Evolutionary conservation across 768 basidiomycete species (phyloP).

Genomic region (Mycena galericulata): DNA sequence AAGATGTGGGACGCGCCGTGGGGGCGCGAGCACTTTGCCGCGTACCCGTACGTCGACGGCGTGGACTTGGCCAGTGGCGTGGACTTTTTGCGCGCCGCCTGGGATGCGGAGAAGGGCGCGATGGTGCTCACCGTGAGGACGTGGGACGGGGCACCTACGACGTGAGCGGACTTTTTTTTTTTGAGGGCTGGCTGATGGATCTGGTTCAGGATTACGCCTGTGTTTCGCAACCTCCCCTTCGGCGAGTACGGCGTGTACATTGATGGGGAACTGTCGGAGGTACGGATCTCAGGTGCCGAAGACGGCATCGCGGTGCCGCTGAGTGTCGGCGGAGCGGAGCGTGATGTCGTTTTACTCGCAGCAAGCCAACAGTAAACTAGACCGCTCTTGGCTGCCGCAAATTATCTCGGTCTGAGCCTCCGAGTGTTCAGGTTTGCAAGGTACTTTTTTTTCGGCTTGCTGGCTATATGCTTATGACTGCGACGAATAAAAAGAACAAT

Average conservation of each 20-base stretch:
- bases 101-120: constrained; percentile 23
- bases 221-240: constrained; percentile 23
- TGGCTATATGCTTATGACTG: too few relatives aligned
- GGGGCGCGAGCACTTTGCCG: constrained; percentile 12
- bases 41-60: constrained; percentile 22
- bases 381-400: too few relatives aligned
- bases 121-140: constrained; percentile 28
- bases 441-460: too few relatives aligned
- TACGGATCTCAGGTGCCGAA: neutral
- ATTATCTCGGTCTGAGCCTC: too few relatives aligned
- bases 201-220: constrained; percentile 15
- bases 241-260: constrained; percentile 27
- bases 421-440: too few relatives aligned
- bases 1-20: constrained; percentile 30
- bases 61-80: constrained; percentile 21
- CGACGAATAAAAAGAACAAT: too few relatives aligned
- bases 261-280: neutral
- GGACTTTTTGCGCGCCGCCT: constrained; percentile 20
- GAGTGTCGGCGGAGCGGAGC: constrained; percentile 1
- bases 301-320: neutral
- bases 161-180: neutral
- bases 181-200: neutral
- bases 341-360: constrained; percentile 25
- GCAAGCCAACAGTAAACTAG: too few relatives aligned
- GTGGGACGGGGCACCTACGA: constrained; percentile 16